Evolutionary conservation across 148 eudicot genomes (phyloP).

Genomic region (Vaccinium myrtillus): DNA sequence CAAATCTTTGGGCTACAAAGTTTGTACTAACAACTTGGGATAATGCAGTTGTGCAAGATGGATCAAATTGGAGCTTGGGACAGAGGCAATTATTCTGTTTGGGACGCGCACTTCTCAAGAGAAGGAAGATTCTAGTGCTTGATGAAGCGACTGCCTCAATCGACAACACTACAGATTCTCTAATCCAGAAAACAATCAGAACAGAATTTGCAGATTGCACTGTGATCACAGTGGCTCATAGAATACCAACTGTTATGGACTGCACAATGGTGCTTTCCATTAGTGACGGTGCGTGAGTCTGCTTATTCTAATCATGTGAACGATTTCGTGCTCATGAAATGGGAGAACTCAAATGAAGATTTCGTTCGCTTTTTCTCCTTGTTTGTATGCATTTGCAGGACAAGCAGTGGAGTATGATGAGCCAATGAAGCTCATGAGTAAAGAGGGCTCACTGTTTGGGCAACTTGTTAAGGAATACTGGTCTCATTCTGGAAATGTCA

Average conservation of each 20-base stretch:
- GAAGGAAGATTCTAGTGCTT: slow-evolving; percentile 48
- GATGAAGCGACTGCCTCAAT: slow-evolving; percentile 71
- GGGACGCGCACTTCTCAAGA: slow-evolving; percentile 56
- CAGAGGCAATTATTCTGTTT: slow-evolving; percentile 55
- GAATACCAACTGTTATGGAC: slow-evolving; percentile 64
- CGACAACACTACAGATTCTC: slow-evolving; percentile 53
- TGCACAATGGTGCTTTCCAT: slow-evolving; percentile 51
- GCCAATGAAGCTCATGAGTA: slow-evolving; percentile 65
- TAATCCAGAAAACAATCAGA: slow-evolving; percentile 50
- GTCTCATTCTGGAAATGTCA: slow-evolving; percentile 48
- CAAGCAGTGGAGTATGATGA: slow-evolving; percentile 73
- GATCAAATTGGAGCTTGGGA: slow-evolving; percentile 75
- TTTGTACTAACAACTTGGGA: not conserved
- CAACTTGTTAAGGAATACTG: slow-evolving; percentile 80
- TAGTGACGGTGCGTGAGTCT: slow-evolving; percentile 39
- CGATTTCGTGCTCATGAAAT: not conserved
- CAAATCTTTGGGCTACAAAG: not conserved
- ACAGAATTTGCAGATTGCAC: slow-evolving; percentile 49
- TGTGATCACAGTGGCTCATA: slow-evolving; percentile 25
- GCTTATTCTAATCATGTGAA: not conserved
- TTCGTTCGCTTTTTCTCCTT: not conserved
- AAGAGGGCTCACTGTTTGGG: slow-evolving; percentile 64
- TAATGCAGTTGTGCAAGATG: slow-evolving; percentile 49
- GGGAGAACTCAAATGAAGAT: not conserved
- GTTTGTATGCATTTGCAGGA: slow-evolving; percentile 34